Percentiles rank a stretch among this genome's conserved stretches.
These are phyloP conservation scores for Jacaranda mimosifolia DNA, from an alignment of 257 asterid species.

Conservation along the genomic window DNA sequence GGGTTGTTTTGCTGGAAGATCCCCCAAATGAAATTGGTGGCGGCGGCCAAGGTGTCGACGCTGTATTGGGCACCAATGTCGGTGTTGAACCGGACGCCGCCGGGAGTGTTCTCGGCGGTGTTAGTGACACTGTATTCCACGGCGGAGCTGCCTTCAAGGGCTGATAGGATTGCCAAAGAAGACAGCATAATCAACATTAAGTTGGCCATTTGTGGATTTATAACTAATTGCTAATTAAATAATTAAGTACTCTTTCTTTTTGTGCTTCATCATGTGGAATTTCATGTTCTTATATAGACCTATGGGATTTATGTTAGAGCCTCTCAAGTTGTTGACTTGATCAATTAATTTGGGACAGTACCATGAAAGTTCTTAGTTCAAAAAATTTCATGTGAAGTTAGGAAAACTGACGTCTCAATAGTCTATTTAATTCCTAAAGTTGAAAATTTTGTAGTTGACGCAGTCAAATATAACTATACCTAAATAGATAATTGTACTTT, in stretches of 20 bases:
- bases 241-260: background rate
- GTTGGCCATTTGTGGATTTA: conserved; percentile 24
- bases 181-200: conserved; percentile 1
- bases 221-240: background rate
- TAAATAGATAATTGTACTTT: too few species aligned
- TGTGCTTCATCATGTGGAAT: background rate
- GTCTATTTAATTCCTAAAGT: background rate
- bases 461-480: too few species aligned
- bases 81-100: conserved; percentile 47
- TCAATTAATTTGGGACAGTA: background rate
- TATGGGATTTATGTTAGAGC: background rate
- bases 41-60: conserved; percentile 24
- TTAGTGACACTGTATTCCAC: conserved; percentile 48
- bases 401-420: background rate
- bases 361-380: background rate
- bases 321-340: background rate
- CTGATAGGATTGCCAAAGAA: conserved; percentile 17
- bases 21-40: conserved; percentile 50
- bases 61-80: conserved; percentile 47
- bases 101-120: conserved; percentile 45
- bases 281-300: background rate
- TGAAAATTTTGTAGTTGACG: too few species aligned
- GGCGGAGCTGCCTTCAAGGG: conserved; percentile 28
- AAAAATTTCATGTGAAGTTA: background rate
- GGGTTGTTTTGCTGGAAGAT: conserved; percentile 44